Evolutionary conservation across 176 grass and related monocot species (phyloP), one percentile per base, ranked within the genome.

Genomic region (Saccharum spontaneum): DNA sequence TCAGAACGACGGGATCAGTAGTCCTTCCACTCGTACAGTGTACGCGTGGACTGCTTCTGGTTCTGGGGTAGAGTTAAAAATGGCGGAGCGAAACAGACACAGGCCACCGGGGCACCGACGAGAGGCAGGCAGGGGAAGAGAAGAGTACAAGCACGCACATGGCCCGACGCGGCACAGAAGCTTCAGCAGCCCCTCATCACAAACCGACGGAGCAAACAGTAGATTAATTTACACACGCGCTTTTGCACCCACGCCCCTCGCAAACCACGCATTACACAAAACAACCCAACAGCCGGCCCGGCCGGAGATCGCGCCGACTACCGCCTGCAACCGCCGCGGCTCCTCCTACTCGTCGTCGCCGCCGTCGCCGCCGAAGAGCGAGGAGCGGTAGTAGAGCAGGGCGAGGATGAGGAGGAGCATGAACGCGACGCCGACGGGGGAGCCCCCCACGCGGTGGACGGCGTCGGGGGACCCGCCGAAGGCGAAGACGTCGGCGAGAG

Each of bases 381-480:
- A 72, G 69, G 85, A 49, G 68, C 92, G 89, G 84, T 94, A 85
- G 87, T 94, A 94, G 73, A 94, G 92, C 8, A 94, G 92, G 8
- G 61, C 75, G 82, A 94, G 92, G 72, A 94, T 87, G 93, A 94
- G 93, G 14, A 90, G 46, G 10, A 94, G 88, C 63, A 90, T 74
- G 75, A 94, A 85, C 8, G 87, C 85, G 62, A 92, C 93, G 75
- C 93, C 90, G 85, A 94, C 34, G 73, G 93, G 90, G 7, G 85
- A 90, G 0, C 93, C 93, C 0, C 93, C 93, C 57, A 94, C 87
- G 82, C 90, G 90, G 87, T 92, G 93, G 82, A 90, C 84, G 85
- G 93, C 88, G 90, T 94, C 90, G 37, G 87, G 92, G 18, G 93
- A 94, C 14, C 87, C 90, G 78, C 82, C 86, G 82, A 88, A 85